Evolutionary conservation across 2,329 filamentous ascomycete genomes (phyloP).

Genomic region (Didymella sp.): DNA sequence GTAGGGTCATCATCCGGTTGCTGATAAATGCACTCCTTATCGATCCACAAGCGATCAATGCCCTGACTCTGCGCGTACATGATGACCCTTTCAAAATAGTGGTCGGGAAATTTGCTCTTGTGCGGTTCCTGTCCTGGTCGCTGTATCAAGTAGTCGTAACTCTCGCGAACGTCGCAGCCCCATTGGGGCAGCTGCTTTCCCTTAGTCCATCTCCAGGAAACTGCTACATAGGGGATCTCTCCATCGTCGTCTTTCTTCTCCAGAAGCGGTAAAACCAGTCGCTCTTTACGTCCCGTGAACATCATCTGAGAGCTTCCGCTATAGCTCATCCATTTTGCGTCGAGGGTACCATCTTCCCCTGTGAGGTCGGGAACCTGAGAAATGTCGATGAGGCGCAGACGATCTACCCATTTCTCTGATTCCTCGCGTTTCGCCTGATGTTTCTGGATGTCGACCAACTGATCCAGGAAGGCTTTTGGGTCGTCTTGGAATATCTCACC

Average conservation of each 20-base stretch:
- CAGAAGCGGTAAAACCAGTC: too few species aligned
- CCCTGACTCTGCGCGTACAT: conserved; percentile 19
- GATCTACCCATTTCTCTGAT: conserved; percentile 20
- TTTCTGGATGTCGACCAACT: conserved; percentile 25
- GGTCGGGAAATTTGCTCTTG: conserved; percentile 26
- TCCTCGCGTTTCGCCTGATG: conserved; percentile 13
- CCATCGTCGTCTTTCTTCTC: too few species aligned
- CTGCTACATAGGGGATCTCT: conserved; percentile 25
- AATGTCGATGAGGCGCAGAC: conserved; percentile 27
- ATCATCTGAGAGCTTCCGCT: too few species aligned
- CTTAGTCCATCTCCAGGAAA: conserved; percentile 26
- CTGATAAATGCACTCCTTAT: conserved; percentile 33
- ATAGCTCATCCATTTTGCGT: too few species aligned
- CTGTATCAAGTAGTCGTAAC: conserved; percentile 20
- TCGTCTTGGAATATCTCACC: conserved; percentile 27
- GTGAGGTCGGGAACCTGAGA: conserved; percentile 8
- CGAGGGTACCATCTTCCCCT: too few species aligned
- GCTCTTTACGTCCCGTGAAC: too few species aligned
- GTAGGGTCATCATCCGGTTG: conserved; percentile 11
- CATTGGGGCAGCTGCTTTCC: background rate
- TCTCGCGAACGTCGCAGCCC: background rate
- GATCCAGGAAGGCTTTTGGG: conserved; percentile 14
- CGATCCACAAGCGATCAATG: conserved; percentile 25
- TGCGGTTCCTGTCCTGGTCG: conserved; percentile 8
- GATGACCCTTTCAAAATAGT: conserved; percentile 29